Conservation (phyloP, 148 eudicot species). For the Chenopodium berlandieri region DNA sequence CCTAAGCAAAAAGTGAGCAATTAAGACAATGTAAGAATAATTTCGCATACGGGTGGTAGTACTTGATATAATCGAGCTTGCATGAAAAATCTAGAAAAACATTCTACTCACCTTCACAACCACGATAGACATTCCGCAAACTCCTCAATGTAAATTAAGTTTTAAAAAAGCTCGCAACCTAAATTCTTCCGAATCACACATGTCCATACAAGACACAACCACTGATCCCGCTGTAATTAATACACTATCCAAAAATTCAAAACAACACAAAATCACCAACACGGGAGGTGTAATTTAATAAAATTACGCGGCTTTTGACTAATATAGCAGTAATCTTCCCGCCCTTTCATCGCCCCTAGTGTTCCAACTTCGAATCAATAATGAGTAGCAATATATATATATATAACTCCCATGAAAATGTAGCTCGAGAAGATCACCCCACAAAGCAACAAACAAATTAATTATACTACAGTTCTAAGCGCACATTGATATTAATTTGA, state of each 20-base stretch:
- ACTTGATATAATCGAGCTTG: background rate
- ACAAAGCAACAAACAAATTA: background rate
- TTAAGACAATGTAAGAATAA: background rate
- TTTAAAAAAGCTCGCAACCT: background rate
- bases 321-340: background rate
- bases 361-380: background rate
- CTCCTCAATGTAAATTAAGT: background rate
- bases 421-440: conserved; percentile 2
- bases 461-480: background rate
- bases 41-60: background rate
- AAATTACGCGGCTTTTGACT: background rate
- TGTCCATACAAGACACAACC: background rate
- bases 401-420: background rate
- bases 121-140: background rate
- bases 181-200: background rate
- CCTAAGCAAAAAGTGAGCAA: background rate
- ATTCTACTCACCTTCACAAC: background rate
- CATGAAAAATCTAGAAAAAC: background rate
- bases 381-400: background rate
- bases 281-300: background rate
- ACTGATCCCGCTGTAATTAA: background rate
- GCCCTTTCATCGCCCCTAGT: background rate
- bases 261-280: background rate
- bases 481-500: background rate
- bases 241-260: background rate